Evolutionary conservation across 768 basidiomycete genomes (phyloP), one percentile per base, ranked within the genome.

Genomic region (Pleurotus pulmonarius): DNA sequence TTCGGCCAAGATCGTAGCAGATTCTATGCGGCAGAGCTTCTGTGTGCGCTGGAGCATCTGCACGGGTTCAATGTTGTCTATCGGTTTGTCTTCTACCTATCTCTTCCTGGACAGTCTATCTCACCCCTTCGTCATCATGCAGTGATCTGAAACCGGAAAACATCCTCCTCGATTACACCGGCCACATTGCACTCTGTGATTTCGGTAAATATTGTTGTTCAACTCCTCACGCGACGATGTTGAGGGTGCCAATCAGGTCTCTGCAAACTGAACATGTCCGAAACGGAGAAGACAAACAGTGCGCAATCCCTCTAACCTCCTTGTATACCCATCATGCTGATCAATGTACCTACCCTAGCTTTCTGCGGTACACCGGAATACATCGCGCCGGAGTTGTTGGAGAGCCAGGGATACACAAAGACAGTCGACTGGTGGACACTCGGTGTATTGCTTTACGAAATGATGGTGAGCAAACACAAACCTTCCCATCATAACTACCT

Each of bases 391-490:
- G 96, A 99, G 69, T 83, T 99, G 38, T 83, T 99, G 60, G 93
- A 95, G 68, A 97, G 91, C 59, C 90, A 93, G 65, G 96, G 97
- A 1, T 98, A 99, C 73, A 96, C 94, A 3, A 95, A 95, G 67
- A 97, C 96, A 0, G 97, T 99, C 13, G 96, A 99, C 66, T 99
- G 96, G 96, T 95, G 92, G 96, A 98, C 96, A 0, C 78, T 98
- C 3, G 97, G 96, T 37, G 95, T 98, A 16, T 80, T 99, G 53
- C 79, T 98, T 44, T 98, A 93, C 66, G 96, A 99, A 74, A 96
- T 98, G 90, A 92, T 92, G 90, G 90, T 87, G 55, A 20, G 75
- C 13, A 25, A 51, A 39, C 25, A 40, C 5, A 5, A 9, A 54
- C 55, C n/a, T 12, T 34, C 37, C 6, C 70, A 49, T 62, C 58